These are phyloP conservation scores for Carex littledalei DNA, from an alignment of 176 grass and related monocot species.

Conservation along the genomic window DNA sequence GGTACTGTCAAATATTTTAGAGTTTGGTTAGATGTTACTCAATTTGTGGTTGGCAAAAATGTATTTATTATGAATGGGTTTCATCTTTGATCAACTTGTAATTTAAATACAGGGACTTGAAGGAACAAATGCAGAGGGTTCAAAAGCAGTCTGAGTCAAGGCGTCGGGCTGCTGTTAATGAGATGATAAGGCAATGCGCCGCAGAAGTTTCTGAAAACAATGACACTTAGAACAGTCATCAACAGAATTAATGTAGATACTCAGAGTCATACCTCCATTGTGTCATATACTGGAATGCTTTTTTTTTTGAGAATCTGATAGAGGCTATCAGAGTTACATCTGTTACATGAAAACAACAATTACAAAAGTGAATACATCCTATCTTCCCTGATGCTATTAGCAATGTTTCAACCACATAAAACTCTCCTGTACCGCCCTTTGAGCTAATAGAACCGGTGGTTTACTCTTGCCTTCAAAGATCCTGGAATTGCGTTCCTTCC, in stretches of 20 bases:
- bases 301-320: too few species aligned
- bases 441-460: too few species aligned
- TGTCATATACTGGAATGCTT: background rate
- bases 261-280: background rate
- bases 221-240: background rate
- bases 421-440: too few species aligned
- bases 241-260: background rate
- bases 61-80: background rate
- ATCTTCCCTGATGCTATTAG: too few species aligned
- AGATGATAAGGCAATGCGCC: slow-evolving; percentile 90
- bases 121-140: slow-evolving; percentile 87
- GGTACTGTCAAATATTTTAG: background rate
- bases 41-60: background rate
- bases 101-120: slow-evolving; percentile 69
- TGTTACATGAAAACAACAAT: too few species aligned
- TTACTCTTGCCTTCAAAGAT: too few species aligned
- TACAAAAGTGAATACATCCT: too few species aligned
- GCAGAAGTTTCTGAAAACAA: slow-evolving; percentile 48
- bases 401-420: too few species aligned
- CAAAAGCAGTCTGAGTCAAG: slow-evolving; percentile 97
- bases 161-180: slow-evolving; percentile 93
- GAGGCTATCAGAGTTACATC: too few species aligned
- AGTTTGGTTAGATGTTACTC: background rate
- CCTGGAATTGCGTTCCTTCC: too few species aligned
- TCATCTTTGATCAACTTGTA: background rate